phyloP scores from a whole-genome alignment of 768 basidiomycete species.

The Lenzites betulinus region DNA sequence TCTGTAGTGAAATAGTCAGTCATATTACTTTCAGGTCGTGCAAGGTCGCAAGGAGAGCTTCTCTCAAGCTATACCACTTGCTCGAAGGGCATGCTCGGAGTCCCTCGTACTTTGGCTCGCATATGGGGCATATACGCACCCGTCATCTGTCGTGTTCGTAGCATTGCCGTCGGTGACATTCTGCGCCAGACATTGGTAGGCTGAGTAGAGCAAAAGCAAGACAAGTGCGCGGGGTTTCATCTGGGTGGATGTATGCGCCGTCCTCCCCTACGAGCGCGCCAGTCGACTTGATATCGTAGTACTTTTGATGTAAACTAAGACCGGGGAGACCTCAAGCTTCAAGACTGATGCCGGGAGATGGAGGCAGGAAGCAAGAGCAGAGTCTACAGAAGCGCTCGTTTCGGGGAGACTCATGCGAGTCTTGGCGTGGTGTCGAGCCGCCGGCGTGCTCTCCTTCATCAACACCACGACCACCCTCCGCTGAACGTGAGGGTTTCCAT shows the following conservation, averaged over 20 bases:
- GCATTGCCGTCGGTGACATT: not conserved
- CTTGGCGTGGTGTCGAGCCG: not conserved
- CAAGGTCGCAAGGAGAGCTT: no score
- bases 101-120: not conserved
- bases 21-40: not conserved
- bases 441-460: no score
- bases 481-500: no score
- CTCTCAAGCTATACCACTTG: no score
- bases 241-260: not conserved
- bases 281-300: not conserved
- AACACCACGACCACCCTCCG: no score
- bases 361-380: not conserved
- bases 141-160: constrained; percentile 15
- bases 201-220: not conserved
- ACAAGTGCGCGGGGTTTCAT: not conserved
- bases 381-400: not conserved
- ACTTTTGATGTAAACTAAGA: no score
- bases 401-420: no score
- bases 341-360: not conserved
- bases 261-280: no score
- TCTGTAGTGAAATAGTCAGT: constrained; percentile 12
- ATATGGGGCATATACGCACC: not conserved
- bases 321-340: not conserved
- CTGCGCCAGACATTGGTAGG: not conserved
- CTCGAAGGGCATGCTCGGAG: not conserved